These are phyloP conservation scores for Backusella morwellensis DNA, from an alignment of 192 early-diverging fungal species.

Conservation along the genomic window DNA sequence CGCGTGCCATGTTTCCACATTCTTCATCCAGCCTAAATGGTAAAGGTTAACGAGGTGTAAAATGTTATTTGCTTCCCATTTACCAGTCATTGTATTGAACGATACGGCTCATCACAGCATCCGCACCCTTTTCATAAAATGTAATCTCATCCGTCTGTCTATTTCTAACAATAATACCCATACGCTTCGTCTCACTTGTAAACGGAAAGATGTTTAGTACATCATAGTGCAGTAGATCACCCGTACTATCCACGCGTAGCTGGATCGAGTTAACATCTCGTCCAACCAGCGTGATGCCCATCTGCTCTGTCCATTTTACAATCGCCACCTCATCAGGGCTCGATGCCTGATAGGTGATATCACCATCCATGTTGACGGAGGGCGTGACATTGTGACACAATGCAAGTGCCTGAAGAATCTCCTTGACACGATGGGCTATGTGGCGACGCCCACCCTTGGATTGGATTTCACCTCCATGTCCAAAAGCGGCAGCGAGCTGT, in stretches of 20 bases:
- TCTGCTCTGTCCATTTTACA: slow-evolving; percentile 85
- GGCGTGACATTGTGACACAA: slow-evolving; percentile 93
- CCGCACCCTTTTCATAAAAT: slow-evolving; percentile 95
- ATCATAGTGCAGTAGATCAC: slow-evolving; percentile 61
- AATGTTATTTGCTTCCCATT: not conserved
- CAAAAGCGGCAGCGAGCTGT: slow-evolving; percentile 61
- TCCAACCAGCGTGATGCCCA: slow-evolving; percentile 80
- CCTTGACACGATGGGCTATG: slow-evolving; percentile 78
- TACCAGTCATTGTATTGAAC: slow-evolving; percentile 92
- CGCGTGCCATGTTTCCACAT: slow-evolving; percentile 95
- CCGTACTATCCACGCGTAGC: slow-evolving; percentile 55
- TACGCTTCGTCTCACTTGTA: slow-evolving; percentile 94
- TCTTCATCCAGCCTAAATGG: slow-evolving; percentile 78
- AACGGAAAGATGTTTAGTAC: slow-evolving; percentile 94
- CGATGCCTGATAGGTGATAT: slow-evolving; percentile 88
- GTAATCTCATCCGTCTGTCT: slow-evolving; percentile 69
- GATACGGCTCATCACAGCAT: slow-evolving; percentile 85
- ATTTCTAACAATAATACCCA: slow-evolving; percentile 91
- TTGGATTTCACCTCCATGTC: slow-evolving; percentile 2
- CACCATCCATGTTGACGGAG: slow-evolving; percentile 55
- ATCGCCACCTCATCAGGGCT: slow-evolving; percentile 98
- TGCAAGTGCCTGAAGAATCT: slow-evolving; percentile 87
- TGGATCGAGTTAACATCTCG: slow-evolving; percentile 73
- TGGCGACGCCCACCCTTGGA: slow-evolving; percentile 71
- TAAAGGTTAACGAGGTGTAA: not conserved